A percentile compares a stretch with the other conserved stretches of the same genome.
Conservation (phyloP, 495 filamentous ascomycete species). For the Letharia columbiana region DNA sequence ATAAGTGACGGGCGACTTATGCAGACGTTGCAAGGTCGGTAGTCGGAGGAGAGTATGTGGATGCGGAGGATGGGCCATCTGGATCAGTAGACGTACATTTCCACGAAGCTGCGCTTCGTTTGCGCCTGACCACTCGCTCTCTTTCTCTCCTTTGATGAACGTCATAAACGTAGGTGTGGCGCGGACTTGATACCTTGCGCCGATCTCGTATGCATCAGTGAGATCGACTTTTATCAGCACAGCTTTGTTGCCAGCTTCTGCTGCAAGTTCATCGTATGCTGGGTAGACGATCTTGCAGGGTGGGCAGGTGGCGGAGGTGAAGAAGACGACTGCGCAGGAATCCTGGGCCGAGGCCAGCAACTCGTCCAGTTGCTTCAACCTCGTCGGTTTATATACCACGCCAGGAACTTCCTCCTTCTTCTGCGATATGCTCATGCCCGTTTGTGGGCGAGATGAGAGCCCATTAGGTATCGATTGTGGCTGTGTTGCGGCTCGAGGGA, state of each 20-base stretch:
- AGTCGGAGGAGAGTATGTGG: constrained; percentile 62
- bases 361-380: constrained; percentile 49
- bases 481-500: constrained; percentile 27
- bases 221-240: constrained; percentile 80
- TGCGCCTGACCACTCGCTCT: constrained; percentile 74
- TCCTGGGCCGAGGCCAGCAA: constrained; percentile 49
- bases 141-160: constrained; percentile 65
- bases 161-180: constrained; percentile 89
- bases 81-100: constrained; percentile 63
- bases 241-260: constrained; percentile 58
- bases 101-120: constrained; percentile 57
- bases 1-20: constrained; percentile 61
- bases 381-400: constrained; percentile 45
- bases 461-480: constrained; percentile 19
- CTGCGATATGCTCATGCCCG: constrained; percentile 1
- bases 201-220: constrained; percentile 56
- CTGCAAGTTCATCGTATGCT: constrained; percentile 70
- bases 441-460: constrained; percentile 6
- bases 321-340: constrained; percentile 79
- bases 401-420: constrained; percentile 22
- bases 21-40: constrained; percentile 55
- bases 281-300: constrained; percentile 83
- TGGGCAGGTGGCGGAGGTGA: constrained; percentile 78
- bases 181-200: constrained; percentile 54
- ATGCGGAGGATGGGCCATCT: constrained; percentile 71